Base-by-base conservation (phyloP, 2,329 filamentous ascomycete genomes). In the Aspergillus eucalypticola region DNA sequence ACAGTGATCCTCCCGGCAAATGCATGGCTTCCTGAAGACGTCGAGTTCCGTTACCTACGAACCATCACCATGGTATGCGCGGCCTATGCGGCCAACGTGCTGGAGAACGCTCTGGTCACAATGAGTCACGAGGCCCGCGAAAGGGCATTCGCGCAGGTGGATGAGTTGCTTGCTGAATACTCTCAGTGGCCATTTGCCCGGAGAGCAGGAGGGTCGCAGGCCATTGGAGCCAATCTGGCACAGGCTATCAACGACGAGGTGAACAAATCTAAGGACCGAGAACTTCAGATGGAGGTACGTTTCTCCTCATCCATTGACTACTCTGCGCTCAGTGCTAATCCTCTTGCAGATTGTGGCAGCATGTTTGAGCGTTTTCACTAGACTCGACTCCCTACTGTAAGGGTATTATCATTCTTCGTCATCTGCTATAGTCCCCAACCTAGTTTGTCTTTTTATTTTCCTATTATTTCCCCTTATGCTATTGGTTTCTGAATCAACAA, bases 11-110 rank as follows among this genome's bases (percentile, higher is more conserved):
- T 99, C 41, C 90, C 91, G 50, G 83, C 85, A 59, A 93, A 89
- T 70, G 90, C 93, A 73, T 98, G 96, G 81, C 85, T 98, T 32
- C 95, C 95, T 61, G 94, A 97, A 76, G 91, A 91, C 69, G 88
- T 96, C 78, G 94, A 98, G 72, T 97, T 96, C 81, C 87, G 95
- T 75, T 96, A 96, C 77, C 81, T 95, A 67, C 88, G 95, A 68
- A 98, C 95, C 50, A 87, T 99, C 66, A 84, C 90, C 69, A 96
- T 99, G 93, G 92, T 99, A 56, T 99, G 95, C 80, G 95, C 94
- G 54, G 94, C 95, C 49, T 98, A 99, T 78, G 95, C 95, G 49
- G 95, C 95, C 63, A 99, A 99, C 72, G 95, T 99, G 27, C 85
- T 99, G 60, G 95, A 99, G 81, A 99, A 99, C 74, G 95, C 94